Percentiles rank a stretch among this genome's conserved stretches.
phyloP scores from a whole-genome alignment of 306 rosid genomes.

The Oemleria cerasiformis region DNA sequence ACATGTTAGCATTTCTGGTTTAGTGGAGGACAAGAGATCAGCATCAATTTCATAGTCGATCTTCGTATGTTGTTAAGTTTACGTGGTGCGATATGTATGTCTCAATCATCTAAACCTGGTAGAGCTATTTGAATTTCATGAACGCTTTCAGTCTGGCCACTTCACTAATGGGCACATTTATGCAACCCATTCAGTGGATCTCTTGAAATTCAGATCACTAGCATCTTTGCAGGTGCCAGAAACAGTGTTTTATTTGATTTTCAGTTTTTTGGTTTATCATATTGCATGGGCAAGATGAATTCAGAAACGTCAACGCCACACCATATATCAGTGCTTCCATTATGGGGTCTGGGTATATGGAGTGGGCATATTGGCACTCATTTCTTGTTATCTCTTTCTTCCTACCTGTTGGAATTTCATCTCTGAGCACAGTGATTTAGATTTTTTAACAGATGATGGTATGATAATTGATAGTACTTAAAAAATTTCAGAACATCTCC shows the following conservation, averaged over 20 bases:
- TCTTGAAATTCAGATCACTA: slow-evolving; percentile 6
- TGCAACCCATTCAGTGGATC: neutral
- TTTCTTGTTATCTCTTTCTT: slow-evolving; percentile 3
- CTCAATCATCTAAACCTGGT: neutral
- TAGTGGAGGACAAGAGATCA: neutral
- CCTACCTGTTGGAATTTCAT: neutral
- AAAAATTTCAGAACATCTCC: neutral
- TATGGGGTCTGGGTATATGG: slow-evolving; percentile 25
- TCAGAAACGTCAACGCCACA: neutral
- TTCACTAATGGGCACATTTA: neutral
- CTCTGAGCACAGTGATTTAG: neutral
- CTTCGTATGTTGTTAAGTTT: neutral
- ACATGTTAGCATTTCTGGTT: neutral
- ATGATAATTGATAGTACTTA: slow-evolving; percentile 9
- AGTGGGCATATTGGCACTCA: slow-evolving; percentile 23
- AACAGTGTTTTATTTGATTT: neutral
- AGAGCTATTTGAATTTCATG: slow-evolving; percentile 3
- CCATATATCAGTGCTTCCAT: slow-evolving; percentile 14
- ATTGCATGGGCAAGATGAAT: slow-evolving; percentile 8
- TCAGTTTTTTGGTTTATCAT: slow-evolving; percentile 2
- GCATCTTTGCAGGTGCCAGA: slow-evolving; percentile 18
- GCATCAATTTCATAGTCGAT: neutral
- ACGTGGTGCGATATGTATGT: neutral
- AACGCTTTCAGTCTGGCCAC: slow-evolving; percentile 9
- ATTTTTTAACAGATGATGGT: neutral